Percentiles rank a stretch among this genome's conserved stretches.
Conservation (phyloP, 2,329 filamentous ascomycete genomes). For the Myriosclerotinia scirpicola region DNA sequence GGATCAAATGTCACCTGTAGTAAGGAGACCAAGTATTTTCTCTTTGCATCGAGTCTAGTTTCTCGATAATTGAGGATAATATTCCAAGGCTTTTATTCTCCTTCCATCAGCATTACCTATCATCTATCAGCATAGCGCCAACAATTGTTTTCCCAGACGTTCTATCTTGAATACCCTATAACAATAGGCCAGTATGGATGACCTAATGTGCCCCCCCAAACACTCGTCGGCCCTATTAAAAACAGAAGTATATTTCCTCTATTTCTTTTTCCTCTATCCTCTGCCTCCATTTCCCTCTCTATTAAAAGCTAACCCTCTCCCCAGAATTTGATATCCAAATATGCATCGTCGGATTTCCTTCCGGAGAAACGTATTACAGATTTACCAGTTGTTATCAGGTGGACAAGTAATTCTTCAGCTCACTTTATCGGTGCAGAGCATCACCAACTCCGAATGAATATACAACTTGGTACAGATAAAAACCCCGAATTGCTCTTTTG, state of each 20-base stretch:
- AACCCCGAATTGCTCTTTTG: conserved; percentile 5
- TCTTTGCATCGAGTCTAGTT: not conserved
- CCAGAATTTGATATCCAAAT: no score
- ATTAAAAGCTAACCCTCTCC: not conserved
- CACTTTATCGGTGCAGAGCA: not conserved
- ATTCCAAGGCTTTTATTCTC: not conserved
- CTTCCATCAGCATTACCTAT: not conserved
- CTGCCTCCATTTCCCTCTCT: not conserved
- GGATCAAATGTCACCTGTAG: not conserved
- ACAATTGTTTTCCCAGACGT: conserved; percentile 6
- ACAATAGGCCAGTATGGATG: conserved; percentile 2
- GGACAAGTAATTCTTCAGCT: not conserved
- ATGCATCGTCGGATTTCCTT: not conserved
- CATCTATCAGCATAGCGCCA: not conserved
- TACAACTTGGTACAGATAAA: not conserved
- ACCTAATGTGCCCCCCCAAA: no score
- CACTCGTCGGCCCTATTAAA: no score
- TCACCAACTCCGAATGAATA: conserved; percentile 14
- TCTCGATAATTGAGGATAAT: not conserved
- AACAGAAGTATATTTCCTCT: no score
- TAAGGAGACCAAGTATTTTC: not conserved
- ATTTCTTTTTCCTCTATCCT: no score
- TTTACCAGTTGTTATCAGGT: conserved; percentile 3
- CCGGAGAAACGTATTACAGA: not conserved
- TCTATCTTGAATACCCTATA: conserved; percentile 1